These are phyloP conservation scores for Coccomyxa sp. DNA, from an alignment of 139 green algal species.

Conservation along the genomic window DNA sequence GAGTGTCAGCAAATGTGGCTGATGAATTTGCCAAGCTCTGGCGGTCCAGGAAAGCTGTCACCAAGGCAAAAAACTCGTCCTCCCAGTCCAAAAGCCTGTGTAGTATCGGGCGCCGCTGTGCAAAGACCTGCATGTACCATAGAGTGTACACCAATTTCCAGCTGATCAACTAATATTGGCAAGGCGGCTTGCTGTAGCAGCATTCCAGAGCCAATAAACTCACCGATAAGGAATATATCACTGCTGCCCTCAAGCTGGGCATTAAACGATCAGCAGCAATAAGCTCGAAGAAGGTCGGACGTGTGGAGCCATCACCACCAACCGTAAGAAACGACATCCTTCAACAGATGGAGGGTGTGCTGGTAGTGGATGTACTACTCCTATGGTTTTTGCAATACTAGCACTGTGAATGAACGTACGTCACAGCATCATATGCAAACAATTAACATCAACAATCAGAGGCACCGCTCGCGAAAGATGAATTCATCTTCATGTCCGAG, in stretches of 20 bases:
- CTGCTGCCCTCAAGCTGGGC: conserved; percentile 62
- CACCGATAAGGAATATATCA: conserved; percentile 74
- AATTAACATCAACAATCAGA: no score
- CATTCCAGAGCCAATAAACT: background rate
- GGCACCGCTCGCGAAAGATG: background rate
- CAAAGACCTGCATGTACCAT: conserved; percentile 50
- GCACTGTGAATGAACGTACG: no score
- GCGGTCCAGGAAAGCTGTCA: conserved; percentile 59
- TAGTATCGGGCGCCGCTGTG: conserved; percentile 49
- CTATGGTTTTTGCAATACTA: no score
- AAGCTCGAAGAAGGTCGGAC: conserved; percentile 85
- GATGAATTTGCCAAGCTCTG: conserved; percentile 54
- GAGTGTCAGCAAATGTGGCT: conserved; percentile 65
- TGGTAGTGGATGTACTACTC: no score
- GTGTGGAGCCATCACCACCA: conserved; percentile 46
- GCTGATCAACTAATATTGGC: no score
- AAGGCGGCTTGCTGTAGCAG: no score
- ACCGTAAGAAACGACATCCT: conserved; percentile 72
- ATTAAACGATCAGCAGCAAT: conserved; percentile 76
- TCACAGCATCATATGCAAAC: no score
- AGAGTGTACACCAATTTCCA: no score
- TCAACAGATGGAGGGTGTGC: no score
- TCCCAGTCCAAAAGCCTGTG: conserved; percentile 63
- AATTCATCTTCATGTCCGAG: no score
- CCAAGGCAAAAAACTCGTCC: conserved; percentile 69